Percentiles rank a stretch among this genome's conserved stretches.
Conservation (phyloP, 2,329 filamentous ascomycete species). For the Endoconidiophora laricicola region DNA sequence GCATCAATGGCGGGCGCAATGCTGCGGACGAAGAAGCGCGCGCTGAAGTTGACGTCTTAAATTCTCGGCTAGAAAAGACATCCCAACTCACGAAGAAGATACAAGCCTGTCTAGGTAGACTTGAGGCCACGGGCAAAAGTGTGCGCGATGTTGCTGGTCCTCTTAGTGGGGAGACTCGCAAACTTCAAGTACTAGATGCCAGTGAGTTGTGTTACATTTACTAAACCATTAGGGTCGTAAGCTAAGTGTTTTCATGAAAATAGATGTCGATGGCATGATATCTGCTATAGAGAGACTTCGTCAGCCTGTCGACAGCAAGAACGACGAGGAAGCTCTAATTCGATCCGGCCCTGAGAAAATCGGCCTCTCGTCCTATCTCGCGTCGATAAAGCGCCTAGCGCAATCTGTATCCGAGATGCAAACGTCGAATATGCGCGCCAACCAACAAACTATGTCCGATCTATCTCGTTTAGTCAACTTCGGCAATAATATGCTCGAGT, state of each 20-base stretch:
- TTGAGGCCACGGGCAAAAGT: constrained; percentile 78
- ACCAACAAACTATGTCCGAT: constrained; percentile 74
- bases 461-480: constrained; percentile 60
- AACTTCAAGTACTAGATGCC: constrained; percentile 68
- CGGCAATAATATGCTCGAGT: constrained; percentile 70
- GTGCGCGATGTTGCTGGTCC: constrained; percentile 86
- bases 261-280: constrained; percentile 74
- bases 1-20: constrained; percentile 22
- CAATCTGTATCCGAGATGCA: constrained; percentile 73
- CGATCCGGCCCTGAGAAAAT: constrained; percentile 70
- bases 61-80: constrained; percentile 73
- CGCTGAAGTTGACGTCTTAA: constrained; percentile 54
- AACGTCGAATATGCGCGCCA: constrained; percentile 78
- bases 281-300: constrained; percentile 75
- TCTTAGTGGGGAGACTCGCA: constrained; percentile 81
- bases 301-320: constrained; percentile 83
- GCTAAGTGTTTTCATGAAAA: constrained; percentile 4
- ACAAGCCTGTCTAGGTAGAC: constrained; percentile 63
- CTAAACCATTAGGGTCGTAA: neutral
- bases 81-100: constrained; percentile 91
- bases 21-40: constrained; percentile 49
- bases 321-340: constrained; percentile 81
- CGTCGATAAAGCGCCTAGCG: constrained; percentile 75
- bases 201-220: constrained; percentile 34
- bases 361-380: constrained; percentile 70